Base-by-base conservation (phyloP, 345 rosid genomes). In the Acer campestre region DNA sequence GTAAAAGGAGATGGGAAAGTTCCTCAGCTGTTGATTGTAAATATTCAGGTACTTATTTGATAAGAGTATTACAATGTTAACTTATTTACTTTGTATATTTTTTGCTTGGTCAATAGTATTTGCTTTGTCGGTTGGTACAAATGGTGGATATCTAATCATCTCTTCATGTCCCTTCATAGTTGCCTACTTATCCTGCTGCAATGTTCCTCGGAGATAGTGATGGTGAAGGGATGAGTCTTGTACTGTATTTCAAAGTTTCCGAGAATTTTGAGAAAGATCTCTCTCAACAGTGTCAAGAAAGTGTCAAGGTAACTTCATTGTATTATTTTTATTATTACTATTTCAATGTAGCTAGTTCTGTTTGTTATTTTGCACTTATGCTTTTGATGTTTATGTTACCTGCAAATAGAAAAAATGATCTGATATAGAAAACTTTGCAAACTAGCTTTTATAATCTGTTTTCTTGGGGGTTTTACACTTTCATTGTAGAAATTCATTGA, bases 161-260 rank as follows among this genome's bases (percentile, higher is more conserved):
- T 73, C 31, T 22, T 51, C 82, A 61, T 67, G 17, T 73, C 56
- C 25, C 42, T 18, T 66, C 25, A 79, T 90, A 95, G 98, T 82
- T 95, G 76, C 99, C 99, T 49, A 92, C 96, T 44, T 95, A 95
- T 86, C 99, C 98, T 59, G 91, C 94, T 48, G 86, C 96, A 48
- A 87, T 95, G 94, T 95, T 95, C 81, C 89, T 88, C 51, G 98
- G 97, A 1, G 98, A 93, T 70, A 87, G 84, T 23, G 91, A 91
- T 80, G 99, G 99, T 9, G 99, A 93, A 90, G 98, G 99, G 70
- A 86, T 95, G 94, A 95, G 98, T 79, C 93, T 95, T 27, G 93
- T 95, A 31, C 84, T 95, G 53, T 92, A 93, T 75, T 95, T 95
- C 68, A 93, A 89, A 83, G 74, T 90, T 67, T 77, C 86, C 6